These are phyloP conservation scores for Lentinula raphanica DNA, from an alignment of 768 basidiomycete species.

Conservation along the genomic window DNA sequence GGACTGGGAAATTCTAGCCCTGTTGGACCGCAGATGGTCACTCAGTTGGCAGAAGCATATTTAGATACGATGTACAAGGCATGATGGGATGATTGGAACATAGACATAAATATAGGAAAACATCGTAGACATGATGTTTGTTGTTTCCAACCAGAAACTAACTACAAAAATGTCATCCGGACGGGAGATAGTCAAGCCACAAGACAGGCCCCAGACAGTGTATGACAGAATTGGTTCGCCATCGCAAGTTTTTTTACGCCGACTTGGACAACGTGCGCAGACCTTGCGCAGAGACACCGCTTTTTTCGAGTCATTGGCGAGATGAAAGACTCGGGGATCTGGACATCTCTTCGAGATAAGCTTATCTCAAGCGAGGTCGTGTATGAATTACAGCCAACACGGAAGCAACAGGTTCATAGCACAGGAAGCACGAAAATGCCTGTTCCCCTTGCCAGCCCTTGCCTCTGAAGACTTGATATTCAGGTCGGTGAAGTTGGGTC, in stretches of 20 bases:
- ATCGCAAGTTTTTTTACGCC: too few species aligned
- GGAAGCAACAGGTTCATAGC: neutral
- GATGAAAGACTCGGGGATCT: neutral
- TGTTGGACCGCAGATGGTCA: conserved; percentile 77
- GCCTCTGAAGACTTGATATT: neutral
- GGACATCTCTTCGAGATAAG: neutral
- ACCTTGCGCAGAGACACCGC: too few species aligned
- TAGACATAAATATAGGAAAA: neutral
- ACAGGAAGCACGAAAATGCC: neutral
- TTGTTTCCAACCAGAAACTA: too few species aligned
- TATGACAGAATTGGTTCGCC: too few species aligned
- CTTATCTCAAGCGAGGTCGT: neutral
- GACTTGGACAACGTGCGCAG: too few species aligned
- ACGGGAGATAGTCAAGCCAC: too few species aligned
- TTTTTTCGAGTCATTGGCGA: neutral
- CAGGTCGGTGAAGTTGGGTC: too few species aligned
- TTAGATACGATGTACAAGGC: conserved; percentile 82
- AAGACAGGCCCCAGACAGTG: too few species aligned
- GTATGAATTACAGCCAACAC: neutral
- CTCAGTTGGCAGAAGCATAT: conserved; percentile 72
- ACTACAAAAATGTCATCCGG: too few species aligned
- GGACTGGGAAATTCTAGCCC: conserved; percentile 80
- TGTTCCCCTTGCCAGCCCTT: too few species aligned
- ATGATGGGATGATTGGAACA: conserved; percentile 22
- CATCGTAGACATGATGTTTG: too few species aligned